phyloP scores from a whole-genome alignment of 1,139 yeast genomes.

The Geotrichum europaeum region DNA sequence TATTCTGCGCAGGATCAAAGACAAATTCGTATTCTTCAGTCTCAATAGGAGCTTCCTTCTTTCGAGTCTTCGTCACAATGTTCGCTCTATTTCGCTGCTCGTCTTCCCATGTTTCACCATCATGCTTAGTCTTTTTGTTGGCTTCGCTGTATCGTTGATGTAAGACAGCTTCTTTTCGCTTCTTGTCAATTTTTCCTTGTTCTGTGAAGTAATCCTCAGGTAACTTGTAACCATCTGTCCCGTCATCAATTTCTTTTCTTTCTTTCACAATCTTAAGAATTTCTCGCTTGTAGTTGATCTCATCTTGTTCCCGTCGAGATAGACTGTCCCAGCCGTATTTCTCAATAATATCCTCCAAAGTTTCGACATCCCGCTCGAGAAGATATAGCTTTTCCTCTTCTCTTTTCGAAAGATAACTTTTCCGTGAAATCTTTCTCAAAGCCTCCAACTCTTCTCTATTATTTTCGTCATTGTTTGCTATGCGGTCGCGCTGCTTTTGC shows the following conservation, averaged over 20 bases:
- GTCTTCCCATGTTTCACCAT: conserved; percentile 56
- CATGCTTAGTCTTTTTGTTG: conserved; percentile 22
- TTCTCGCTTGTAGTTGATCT: conserved; percentile 47
- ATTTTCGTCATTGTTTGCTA: conserved; percentile 25
- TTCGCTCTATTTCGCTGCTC: conserved; percentile 53
- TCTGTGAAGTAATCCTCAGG: conserved; percentile 53
- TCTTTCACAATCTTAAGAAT: conserved; percentile 41
- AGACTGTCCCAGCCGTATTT: conserved; percentile 47
- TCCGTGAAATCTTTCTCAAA: conserved; percentile 45
- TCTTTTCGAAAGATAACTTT: conserved; percentile 43
- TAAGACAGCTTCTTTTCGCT: conserved; percentile 44
- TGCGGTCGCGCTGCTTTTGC: conserved; percentile 19
- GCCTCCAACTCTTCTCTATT: conserved; percentile 27
- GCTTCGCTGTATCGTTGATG: conserved; percentile 31
- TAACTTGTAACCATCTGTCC: conserved; percentile 41
- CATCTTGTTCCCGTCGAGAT: conserved; percentile 46
- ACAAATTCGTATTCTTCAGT: conserved; percentile 67
- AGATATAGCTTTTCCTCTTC: conserved; percentile 43
- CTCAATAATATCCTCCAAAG: conserved; percentile 43
- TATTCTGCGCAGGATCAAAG: conserved; percentile 70
- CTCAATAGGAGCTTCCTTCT: conserved; percentile 20
- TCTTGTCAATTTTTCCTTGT: conserved; percentile 48
- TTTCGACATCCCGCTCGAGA: conserved; percentile 45
- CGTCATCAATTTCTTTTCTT: conserved; percentile 37
- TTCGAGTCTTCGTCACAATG: conserved; percentile 6